Evolutionary conservation across 2,329 filamentous ascomycete genomes (phyloP).

Genomic region (Thyridium curvatum): DNA sequence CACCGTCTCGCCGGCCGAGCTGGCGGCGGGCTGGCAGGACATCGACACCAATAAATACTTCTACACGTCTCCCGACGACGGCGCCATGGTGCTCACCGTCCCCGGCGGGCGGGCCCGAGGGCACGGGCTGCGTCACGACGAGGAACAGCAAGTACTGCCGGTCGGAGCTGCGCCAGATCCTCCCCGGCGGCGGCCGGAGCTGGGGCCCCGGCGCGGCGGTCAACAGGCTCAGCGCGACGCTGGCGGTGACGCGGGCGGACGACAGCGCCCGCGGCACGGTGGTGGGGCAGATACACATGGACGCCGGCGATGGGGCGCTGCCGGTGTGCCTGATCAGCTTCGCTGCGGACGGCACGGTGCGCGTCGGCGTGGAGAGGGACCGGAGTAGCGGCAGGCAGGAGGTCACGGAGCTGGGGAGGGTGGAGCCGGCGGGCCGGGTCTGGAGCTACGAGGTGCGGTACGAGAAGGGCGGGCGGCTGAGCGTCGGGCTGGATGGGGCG

Average conservation of each 20-base stretch:
- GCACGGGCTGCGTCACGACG: constrained; percentile 28
- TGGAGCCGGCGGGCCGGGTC: constrained; percentile 18
- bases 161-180: constrained; percentile 31
- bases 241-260: constrained; percentile 18
- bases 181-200: constrained; percentile 12
- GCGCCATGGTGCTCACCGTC: constrained; percentile 31
- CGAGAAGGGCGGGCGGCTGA: constrained; percentile 19
- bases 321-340: too few species aligned
- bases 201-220: constrained; percentile 23
- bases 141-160: constrained; percentile 32
- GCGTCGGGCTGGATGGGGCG: constrained; percentile 21
- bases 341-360: constrained; percentile 18
- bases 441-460: constrained; percentile 32
- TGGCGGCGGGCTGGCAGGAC: constrained; percentile 25
- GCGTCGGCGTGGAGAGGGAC: constrained; percentile 30
- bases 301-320: too few species aligned
- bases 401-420: constrained; percentile 21
- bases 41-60: constrained; percentile 25
- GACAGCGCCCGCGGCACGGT: constrained; percentile 27
- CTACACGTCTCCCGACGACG: constrained; percentile 23
- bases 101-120: constrained; percentile 23
- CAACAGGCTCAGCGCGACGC: constrained; percentile 24
- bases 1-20: constrained; percentile 19
- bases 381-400: constrained; percentile 20
- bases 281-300: constrained; percentile 31